A percentile compares a stretch with the other conserved stretches of the same genome.
phyloP scores from a whole-genome alignment of 495 filamentous ascomycete genomes.

The Lophiostoma macrostomum region DNA sequence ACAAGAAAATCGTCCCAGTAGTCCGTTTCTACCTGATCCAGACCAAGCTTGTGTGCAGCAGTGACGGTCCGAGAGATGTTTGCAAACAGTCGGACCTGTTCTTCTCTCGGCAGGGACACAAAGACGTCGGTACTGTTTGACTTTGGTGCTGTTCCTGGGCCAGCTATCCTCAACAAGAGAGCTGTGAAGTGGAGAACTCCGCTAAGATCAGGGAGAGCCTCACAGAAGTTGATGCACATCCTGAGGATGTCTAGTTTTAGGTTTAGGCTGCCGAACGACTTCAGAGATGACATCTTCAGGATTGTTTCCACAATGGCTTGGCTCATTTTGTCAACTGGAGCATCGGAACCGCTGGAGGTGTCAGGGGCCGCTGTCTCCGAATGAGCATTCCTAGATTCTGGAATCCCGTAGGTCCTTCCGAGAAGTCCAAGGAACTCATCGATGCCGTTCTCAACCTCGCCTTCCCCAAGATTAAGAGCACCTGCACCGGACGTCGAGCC shows the following conservation, averaged over 20 bases:
- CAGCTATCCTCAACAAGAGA: constrained; percentile 75
- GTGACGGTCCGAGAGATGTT: constrained; percentile 82
- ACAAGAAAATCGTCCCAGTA: constrained; percentile 98
- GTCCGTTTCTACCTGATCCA: constrained; percentile 66
- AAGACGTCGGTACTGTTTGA: constrained; percentile 59
- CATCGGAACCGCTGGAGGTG: not conserved
- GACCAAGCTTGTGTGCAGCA: constrained; percentile 69
- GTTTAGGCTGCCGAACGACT: constrained; percentile 61
- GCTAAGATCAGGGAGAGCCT: constrained; percentile 87
- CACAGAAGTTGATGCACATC: constrained; percentile 82
- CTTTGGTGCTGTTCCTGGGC: constrained; percentile 70
- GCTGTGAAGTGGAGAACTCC: constrained; percentile 84
- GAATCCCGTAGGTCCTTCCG: constrained; percentile 45
- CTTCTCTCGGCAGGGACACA: constrained; percentile 70
- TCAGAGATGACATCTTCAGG: constrained; percentile 49
- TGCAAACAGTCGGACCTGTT: constrained; percentile 74
- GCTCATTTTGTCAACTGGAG: not conserved
- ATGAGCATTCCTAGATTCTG: constrained; percentile 9
- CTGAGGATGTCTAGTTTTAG: constrained; percentile 82
- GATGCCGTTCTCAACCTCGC: constrained; percentile 73
- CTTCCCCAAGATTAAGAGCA: constrained; percentile 68
- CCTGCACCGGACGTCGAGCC: constrained; percentile 52
- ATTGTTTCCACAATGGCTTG: constrained; percentile 13
- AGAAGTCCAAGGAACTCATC: constrained; percentile 55
- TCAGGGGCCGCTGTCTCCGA: not conserved